Conservation (phyloP, 2,329 filamentous ascomycete species). For the Cladosporium sp. region DNA sequence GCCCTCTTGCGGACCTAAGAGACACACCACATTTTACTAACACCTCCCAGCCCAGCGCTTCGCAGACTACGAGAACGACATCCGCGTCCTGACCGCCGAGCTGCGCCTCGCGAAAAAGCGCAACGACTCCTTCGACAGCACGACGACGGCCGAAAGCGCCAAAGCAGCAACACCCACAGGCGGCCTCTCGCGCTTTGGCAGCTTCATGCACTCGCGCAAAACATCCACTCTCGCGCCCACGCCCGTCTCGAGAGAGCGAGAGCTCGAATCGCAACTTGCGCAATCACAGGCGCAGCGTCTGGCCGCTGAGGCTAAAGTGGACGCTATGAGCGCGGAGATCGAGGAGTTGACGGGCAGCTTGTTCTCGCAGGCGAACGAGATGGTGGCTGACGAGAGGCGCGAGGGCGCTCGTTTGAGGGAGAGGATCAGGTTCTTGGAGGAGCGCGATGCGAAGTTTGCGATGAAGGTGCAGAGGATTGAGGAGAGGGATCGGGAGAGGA, state of each 20-base stretch:
- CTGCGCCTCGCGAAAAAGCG: constrained; percentile 31
- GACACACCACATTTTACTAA: not conserved
- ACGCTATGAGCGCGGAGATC: constrained; percentile 69
- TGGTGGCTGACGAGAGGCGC: constrained; percentile 76
- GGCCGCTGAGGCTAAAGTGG: constrained; percentile 68
- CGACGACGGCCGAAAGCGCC: constrained; percentile 26
- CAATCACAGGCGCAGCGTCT: constrained; percentile 68
- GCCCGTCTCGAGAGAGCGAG: constrained; percentile 39
- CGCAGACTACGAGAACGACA: constrained; percentile 80
- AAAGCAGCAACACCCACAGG: constrained; percentile 27
- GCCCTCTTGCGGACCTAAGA: not conserved
- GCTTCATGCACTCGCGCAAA: constrained; percentile 44
- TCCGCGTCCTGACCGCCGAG: constrained; percentile 59
- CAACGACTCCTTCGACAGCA: constrained; percentile 20
- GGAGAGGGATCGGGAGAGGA: constrained; percentile 69
- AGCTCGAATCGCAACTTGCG: constrained; percentile 64
- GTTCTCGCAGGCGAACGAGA: constrained; percentile 84
- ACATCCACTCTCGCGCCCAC: constrained; percentile 31
- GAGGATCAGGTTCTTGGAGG: constrained; percentile 68
- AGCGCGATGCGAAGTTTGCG: constrained; percentile 71
- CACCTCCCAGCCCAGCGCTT: constrained; percentile 46
- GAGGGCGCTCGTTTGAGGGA: constrained; percentile 72
- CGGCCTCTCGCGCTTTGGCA: constrained; percentile 44
- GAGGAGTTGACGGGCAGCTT: constrained; percentile 75
- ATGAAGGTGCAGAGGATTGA: constrained; percentile 70